Base-by-base conservation (phyloP, 129 eudicot species). In the Deinandra increscens region DNA sequence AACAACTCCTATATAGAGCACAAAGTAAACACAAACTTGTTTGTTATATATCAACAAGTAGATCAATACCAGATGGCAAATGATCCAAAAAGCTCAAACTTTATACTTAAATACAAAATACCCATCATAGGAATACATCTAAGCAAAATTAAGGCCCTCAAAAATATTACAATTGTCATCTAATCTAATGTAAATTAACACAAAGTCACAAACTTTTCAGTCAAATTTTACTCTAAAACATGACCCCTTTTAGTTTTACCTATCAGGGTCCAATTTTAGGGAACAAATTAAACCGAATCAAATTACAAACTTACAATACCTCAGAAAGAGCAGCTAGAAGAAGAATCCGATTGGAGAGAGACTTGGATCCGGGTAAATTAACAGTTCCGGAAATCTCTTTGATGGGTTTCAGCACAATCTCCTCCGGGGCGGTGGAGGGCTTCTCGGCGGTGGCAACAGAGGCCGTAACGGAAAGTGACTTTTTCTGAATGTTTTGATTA, bases 281-380 rank as follows among this genome's bases (percentile, higher is more conserved):
- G 26, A 63, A 63, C 50, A 38, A 42, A 39, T 7, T 11, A 6
- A 13, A 7, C 8, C 5, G 7, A 6, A 65, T 26, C 60, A 45
- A 22, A 37, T 11, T 1, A 60, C 14, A 55, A 45, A 22, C 23
- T 11, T 1, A 60, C 14, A 55, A 48, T 69, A 79, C 96, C 95
- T 89, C 88, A 75, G 98, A 73, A 5, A 93, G 87, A 71, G 96
- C 95, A 81, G 98, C 95, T 45, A 93, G 87, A 33, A 93, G 95
- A 23, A 93, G 88, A 64, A 89, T 86, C 69, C 96, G 87, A 83
- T 93, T 93, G 29, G 96, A 89, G 5, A 93, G 81, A 23, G 98
- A 89, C 61, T 93, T 93, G 34, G 92, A 93, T 45, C 95, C 98
- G 9, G 96, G 96, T 84, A 93, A 85, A 75, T 81, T 70, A 64